A percentile compares a stretch with the other conserved stretches of the same genome.
Conservation (phyloP, 1,284 basidiomycete species). For the Ustilago nuda region DNA sequence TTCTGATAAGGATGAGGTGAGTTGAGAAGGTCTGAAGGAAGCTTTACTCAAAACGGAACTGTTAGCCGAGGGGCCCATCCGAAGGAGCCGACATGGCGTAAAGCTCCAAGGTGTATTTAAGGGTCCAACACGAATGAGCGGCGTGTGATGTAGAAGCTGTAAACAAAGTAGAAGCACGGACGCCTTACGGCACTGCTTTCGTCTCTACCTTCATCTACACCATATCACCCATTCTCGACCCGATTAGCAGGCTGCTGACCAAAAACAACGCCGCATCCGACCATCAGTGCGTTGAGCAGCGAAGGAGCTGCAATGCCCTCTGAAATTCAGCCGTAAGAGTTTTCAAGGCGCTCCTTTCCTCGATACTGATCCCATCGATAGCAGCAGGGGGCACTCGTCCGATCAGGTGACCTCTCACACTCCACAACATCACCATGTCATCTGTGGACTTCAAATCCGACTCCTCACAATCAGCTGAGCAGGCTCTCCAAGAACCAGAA, state of each 20-base stretch:
- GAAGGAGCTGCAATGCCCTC: neutral
- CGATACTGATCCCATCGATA: neutral
- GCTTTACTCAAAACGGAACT: neutral
- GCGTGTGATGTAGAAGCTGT: constrained; percentile 5
- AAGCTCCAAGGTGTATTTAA: neutral
- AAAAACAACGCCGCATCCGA: neutral
- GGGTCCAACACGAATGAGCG: constrained; percentile 7
- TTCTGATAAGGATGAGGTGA: neutral
- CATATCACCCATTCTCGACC: neutral
- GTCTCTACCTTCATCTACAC: neutral
- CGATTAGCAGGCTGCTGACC: neutral
- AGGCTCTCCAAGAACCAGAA: neutral
- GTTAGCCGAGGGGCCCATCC: neutral
- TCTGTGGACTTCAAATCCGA: neutral
- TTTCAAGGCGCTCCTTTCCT: neutral
- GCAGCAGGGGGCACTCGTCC: neutral
- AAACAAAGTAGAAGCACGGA: neutral
- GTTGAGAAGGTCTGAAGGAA: neutral
- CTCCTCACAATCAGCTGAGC: neutral
- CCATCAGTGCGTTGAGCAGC: neutral
- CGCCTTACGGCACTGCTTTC: neutral
- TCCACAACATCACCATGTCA: neutral
- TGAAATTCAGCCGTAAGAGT: neutral
- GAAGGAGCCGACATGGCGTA: neutral
- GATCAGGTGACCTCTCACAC: neutral